phyloP scores from a whole-genome alignment of 176 grass and related monocot species.

The Hordeum vulgare region MorexV3_pseudomolecules_assembly NC_058522.1:476480845-476481344 shows the following conservation, averaged over 20 bases:
- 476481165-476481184: neutral
- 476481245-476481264: slow-evolving; percentile 31
- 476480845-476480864: neutral
- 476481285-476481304: slow-evolving; percentile 23
- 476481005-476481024: neutral
- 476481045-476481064: neutral
- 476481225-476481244: slow-evolving; percentile 16
- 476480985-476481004: neutral
- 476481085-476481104: neutral
- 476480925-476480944: neutral
- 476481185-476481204: neutral
- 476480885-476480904: slow-evolving; percentile 9
- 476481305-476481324: slow-evolving; percentile 4
- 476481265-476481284: slow-evolving; percentile 10
- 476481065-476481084: slow-evolving; percentile 7
- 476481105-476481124: neutral
- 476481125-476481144: neutral
- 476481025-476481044: neutral
- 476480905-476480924: neutral
- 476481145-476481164: neutral
- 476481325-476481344: slow-evolving; percentile 10
- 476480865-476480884: slow-evolving; percentile 3
- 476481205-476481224: slow-evolving; percentile 19
- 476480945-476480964: neutral
- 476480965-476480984: neutral